Conservation (phyloP, 768 basidiomycete species). For the Psilocybe cyanescens region DNA sequence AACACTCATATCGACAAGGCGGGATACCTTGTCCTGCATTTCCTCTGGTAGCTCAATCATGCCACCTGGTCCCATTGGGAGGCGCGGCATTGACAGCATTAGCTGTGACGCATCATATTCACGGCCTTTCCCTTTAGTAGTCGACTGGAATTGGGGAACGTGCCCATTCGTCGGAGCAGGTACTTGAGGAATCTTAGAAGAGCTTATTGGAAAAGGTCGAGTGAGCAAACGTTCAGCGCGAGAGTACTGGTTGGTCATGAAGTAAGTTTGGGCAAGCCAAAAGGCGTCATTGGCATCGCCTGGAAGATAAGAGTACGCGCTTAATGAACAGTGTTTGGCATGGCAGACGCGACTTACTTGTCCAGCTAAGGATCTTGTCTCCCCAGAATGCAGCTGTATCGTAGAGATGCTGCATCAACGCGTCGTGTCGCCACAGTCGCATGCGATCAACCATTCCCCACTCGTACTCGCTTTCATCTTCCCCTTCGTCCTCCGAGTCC, state of each 20-base stretch:
- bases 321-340: slow-evolving; percentile 8
- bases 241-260: slow-evolving; percentile 94
- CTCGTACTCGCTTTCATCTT: slow-evolving; percentile 61
- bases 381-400: slow-evolving; percentile 99
- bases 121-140: slow-evolving; percentile 65
- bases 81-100: slow-evolving; percentile 45
- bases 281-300: slow-evolving; percentile 98
- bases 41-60: slow-evolving; percentile 72
- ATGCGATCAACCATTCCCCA: slow-evolving; percentile 95
- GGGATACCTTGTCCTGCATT: slow-evolving; percentile 66
- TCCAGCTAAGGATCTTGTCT: slow-evolving; percentile 95
- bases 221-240: slow-evolving; percentile 92
- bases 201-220: slow-evolving; percentile 73
- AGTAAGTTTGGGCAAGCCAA: slow-evolving; percentile 98
- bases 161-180: slow-evolving; percentile 46
- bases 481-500: slow-evolving; percentile 63
- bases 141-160: slow-evolving; percentile 27
- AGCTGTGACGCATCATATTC: slow-evolving; percentile 47
- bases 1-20: slow-evolving; percentile 92
- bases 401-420: slow-evolving; percentile 97
- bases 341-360: slow-evolving; percentile 63
- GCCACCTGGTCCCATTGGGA: slow-evolving; percentile 74
- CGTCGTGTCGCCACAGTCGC: slow-evolving; percentile 97
- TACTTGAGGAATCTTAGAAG: slow-evolving; percentile 40
- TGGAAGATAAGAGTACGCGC: slow-evolving; percentile 8